Evolutionary conservation across 805 yeast species (phyloP).

Genomic region (Lipomyces spencermartinsiae): DNA sequence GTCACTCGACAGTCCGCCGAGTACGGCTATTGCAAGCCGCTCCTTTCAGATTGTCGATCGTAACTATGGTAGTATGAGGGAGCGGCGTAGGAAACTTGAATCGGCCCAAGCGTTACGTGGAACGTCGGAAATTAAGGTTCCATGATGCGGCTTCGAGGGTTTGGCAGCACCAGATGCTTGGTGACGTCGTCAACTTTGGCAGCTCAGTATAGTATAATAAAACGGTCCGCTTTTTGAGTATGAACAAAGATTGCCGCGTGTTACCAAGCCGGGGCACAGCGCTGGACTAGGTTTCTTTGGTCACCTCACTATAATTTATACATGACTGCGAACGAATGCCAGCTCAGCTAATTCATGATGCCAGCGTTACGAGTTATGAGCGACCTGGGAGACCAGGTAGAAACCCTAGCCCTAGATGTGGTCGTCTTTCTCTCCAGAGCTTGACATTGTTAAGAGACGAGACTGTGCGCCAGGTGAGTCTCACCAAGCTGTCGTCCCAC

Average conservation of each 20-base stretch:
- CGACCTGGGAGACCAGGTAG: background rate
- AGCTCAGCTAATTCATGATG: slow-evolving; percentile 12
- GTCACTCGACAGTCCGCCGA: background rate
- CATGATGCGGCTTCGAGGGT: background rate
- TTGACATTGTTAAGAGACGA: background rate
- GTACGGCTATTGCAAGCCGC: background rate
- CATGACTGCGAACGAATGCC: slow-evolving; percentile 2
- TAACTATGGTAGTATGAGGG: background rate
- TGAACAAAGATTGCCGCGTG: no score
- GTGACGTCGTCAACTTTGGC: background rate
- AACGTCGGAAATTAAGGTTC: background rate
- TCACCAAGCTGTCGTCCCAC: background rate
- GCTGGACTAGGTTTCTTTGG: no score
- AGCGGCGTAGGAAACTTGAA: background rate
- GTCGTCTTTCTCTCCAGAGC: background rate
- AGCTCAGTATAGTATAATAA: no score
- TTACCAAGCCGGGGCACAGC: background rate
- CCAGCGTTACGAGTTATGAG: background rate
- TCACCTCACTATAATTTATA: background rate
- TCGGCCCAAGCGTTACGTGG: background rate
- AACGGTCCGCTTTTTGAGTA: no score
- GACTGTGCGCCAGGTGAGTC: no score
- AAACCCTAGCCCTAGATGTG: background rate
- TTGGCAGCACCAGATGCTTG: no score
- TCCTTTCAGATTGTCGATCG: background rate